phyloP scores from a whole-genome alignment of 495 filamentous ascomycete species.

The Aspergillus saccharolyticus region DNA sequence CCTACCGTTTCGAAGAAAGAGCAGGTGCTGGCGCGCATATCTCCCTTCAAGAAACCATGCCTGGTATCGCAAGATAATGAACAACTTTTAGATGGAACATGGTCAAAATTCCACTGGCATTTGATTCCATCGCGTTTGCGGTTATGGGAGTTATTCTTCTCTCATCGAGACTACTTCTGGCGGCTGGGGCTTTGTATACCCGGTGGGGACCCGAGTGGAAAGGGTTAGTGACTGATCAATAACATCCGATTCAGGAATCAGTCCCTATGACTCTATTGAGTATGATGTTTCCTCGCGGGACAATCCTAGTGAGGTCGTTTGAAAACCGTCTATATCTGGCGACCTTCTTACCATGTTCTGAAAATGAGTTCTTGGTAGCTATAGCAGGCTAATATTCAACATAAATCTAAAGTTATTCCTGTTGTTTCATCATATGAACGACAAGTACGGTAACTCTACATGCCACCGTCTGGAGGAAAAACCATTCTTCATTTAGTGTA shows the following conservation, averaged over 20 bases:
- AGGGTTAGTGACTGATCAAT: neutral
- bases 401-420: too few species aligned
- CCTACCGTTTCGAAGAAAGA: neutral
- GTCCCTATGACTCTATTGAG: neutral
- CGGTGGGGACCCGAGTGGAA: constrained; percentile 60
- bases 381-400: too few species aligned
- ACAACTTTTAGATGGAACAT: constrained; percentile 18
- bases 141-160: constrained; percentile 88
- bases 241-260: neutral
- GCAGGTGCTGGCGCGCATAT: constrained; percentile 1
- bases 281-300: neutral
- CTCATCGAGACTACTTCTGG: constrained; percentile 97
- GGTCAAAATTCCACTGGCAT: constrained; percentile 27
- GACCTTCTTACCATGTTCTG: too few species aligned
- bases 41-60: neutral
- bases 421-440: too few species aligned
- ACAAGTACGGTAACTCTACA: too few species aligned
- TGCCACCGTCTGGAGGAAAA: too few species aligned
- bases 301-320: neutral
- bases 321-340: too few species aligned
- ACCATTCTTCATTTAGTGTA: too few species aligned
- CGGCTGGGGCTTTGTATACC: constrained; percentile 85
- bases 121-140: constrained; percentile 59
- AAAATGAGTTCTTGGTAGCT: too few species aligned
- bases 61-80: constrained; percentile 7